A percentile compares a stretch with the other conserved stretches of the same genome.
These are phyloP conservation scores for Fagopyrum esculentum DNA, from an alignment of 148 eudicot species.

Conservation along the genomic window DNA sequence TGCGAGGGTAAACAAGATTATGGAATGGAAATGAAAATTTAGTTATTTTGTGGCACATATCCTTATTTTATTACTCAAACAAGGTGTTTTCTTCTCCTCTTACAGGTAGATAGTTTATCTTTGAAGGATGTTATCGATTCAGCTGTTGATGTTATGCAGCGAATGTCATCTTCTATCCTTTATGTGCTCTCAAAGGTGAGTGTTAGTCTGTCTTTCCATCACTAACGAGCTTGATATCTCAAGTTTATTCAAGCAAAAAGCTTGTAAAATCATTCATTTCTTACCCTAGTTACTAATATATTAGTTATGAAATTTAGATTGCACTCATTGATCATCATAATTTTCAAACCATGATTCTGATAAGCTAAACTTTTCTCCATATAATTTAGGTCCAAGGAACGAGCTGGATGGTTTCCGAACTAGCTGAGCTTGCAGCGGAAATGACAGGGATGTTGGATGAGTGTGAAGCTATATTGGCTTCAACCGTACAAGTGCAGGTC, in stretches of 20 bases:
- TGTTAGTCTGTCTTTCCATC: too few relatives aligned
- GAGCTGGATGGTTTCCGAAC: conserved; percentile 60
- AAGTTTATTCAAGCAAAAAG: too few relatives aligned
- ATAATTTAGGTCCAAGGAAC: conserved; percentile 57
- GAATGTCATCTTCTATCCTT: conserved; percentile 59
- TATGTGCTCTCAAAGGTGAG: conserved; percentile 55
- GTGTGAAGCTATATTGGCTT: conserved; percentile 59
- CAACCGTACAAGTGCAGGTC: conserved; percentile 75
- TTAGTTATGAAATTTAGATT: too few relatives aligned
- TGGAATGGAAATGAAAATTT: neutral
- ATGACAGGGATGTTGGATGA: conserved; percentile 75
- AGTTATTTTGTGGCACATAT: too few relatives aligned
- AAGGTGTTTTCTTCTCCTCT: neutral
- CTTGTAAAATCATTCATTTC: too few relatives aligned
- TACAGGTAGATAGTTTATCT: conserved; percentile 62
- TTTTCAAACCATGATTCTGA: neutral
- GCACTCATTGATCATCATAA: too few relatives aligned
- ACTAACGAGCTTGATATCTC: too few relatives aligned
- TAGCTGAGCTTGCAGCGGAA: conserved; percentile 59
- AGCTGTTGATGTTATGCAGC: conserved; percentile 73
- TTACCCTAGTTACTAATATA: too few relatives aligned
- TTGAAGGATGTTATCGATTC: conserved; percentile 60
- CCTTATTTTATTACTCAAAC: neutral
- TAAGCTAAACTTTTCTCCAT: neutral
- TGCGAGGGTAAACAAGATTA: conserved; percentile 48